Conservation (phyloP, 345 rosid species). For the Barbarea vulgaris region DNA sequence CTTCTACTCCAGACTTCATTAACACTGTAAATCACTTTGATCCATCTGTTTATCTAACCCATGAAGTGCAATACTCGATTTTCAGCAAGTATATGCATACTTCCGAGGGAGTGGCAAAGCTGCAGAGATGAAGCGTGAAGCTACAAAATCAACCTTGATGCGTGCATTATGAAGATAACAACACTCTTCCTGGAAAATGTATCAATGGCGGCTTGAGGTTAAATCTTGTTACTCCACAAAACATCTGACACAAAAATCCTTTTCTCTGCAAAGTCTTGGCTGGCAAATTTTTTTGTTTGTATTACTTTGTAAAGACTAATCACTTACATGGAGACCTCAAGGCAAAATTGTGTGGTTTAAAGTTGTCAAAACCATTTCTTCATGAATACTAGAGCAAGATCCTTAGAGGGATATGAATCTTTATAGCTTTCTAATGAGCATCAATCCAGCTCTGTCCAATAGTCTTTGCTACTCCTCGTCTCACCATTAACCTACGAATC, state of each 20-base stretch:
- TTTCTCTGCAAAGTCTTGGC: slow-evolving; percentile 23
- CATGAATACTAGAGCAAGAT: slow-evolving; percentile 21
- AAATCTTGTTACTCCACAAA: slow-evolving; percentile 23
- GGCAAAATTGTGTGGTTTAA: slow-evolving; percentile 26
- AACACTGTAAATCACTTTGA: background rate
- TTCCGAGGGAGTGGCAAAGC: slow-evolving; percentile 94
- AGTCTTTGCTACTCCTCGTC: slow-evolving; percentile 62
- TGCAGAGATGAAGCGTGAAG: slow-evolving; percentile 81
- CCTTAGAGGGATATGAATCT: background rate
- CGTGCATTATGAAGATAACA: slow-evolving; percentile 56
- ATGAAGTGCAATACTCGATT: background rate
- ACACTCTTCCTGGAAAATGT: slow-evolving; percentile 19
- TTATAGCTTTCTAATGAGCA: slow-evolving; percentile 34
- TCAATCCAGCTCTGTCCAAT: slow-evolving; percentile 74
- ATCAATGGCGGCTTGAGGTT: slow-evolving; percentile 33
- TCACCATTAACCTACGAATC: slow-evolving; percentile 66
- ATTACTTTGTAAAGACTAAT: slow-evolving; percentile 30
- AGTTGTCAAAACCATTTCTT: slow-evolving; percentile 26
- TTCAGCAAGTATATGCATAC: slow-evolving; percentile 95
- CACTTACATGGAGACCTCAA: slow-evolving; percentile 18
- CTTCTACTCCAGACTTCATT: slow-evolving; percentile 10
- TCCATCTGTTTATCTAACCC: slow-evolving; percentile 14
- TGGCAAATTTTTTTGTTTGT: slow-evolving; percentile 5
- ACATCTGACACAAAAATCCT: background rate
- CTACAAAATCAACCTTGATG: slow-evolving; percentile 64